Evolutionary conservation across 768 basidiomycete genomes (phyloP), one percentile per base, ranked within the genome.

Genomic region (Lentinula raphanica): DNA sequence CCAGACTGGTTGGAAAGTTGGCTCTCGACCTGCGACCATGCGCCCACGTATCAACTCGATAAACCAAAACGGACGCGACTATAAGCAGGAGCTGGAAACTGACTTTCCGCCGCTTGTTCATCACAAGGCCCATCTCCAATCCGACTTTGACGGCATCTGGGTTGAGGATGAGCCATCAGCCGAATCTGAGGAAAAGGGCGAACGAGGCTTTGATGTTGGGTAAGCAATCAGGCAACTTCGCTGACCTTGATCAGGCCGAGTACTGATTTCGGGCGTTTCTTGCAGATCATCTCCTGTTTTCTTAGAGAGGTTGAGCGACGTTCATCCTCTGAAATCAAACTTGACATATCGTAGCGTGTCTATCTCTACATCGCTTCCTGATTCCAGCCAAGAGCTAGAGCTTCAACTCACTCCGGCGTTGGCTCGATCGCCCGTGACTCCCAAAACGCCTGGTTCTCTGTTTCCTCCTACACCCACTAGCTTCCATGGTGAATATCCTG

Each of bases 401-500:
- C 66, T 57, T 40, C 75, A 76, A 53, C 79, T 77, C 12, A 83
- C 76, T 27, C 80, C 79, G 6, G 75, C 73, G 29, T 70, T 81
- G 29, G 81, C 71, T 19, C 66, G 71, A 62, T 81, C 79, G 17
- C 80, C 79, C 31, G 69, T 79, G 49, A 84, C 79, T 2, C 81
- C 81, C 8, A 78, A 74, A 64, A 81, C 77, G 7, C 73, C 79
- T 36, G 78, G 73, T 29, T 76, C 79, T 12, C 65, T 73, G 31
- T 79, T 79, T 65, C 81, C 80, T 56, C 67, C 71, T 45, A 82
- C 84, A 25, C 85, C 79, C 1, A 76, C 75, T 12, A 76, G 69
- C 45, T 66, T 65, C 48, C 73, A 68, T 39, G 69, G 66, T n/a
- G 73, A 72, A 32, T 19, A 29, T 25, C 54, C 39, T 59, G 15